Base-by-base conservation (phyloP, 2,329 filamentous ascomycete species). In the Ophiostoma himal-ulmi region DNA sequence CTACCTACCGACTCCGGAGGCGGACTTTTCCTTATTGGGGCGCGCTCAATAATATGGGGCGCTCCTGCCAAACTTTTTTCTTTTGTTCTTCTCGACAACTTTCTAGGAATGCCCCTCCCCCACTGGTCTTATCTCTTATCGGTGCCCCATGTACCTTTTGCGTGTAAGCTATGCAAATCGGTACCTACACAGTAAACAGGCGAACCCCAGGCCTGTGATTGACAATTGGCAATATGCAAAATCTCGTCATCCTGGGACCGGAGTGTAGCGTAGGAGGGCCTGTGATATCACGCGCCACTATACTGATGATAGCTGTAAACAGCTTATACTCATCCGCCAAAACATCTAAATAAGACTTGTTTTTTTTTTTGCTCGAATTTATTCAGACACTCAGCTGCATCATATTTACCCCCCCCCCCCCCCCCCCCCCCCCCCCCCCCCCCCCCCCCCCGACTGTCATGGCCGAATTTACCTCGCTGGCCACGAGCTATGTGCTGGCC, bases 401-500 rank as follows among this genome's bases (percentile, higher is more conserved):
- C 57, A 6, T 62, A 34, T 34, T 20, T 17, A 62, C 26, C 22
- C 66, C 37, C 52, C 57, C 11, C 8, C 52, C 57, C 11, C 8
- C 52, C 57, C 11, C 8, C 52, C 57, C 11, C 8, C 52, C 57
- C 11, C 26, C 22, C 66, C 37, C 26, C 22, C 66, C 37, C 26
- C 22, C 66, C 37, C 26, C 22, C 66, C 37, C 52, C 57, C 11
- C 8, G 30, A 17, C 44, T 37, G 13, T 14, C 68, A 76, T 76
- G 75, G 73, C 73, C 69, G 74, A 76, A 69, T 76, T 75, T 41
- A 69, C 71, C 41, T 71, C 69, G 41, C 70, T 74, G 69, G 75
- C 75, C 41, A 74, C 74, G 17, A 73, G 73, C 70, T 76, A 75
- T 57, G 75, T 76, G 57, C 72, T 76, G 67, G 73, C 75, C 8